A percentile compares a stretch with the other conserved stretches of the same genome.
Evolutionary conservation across 495 filamentous ascomycete genomes (phyloP).

Genomic region (Aspergillus avenaceus): DNA sequence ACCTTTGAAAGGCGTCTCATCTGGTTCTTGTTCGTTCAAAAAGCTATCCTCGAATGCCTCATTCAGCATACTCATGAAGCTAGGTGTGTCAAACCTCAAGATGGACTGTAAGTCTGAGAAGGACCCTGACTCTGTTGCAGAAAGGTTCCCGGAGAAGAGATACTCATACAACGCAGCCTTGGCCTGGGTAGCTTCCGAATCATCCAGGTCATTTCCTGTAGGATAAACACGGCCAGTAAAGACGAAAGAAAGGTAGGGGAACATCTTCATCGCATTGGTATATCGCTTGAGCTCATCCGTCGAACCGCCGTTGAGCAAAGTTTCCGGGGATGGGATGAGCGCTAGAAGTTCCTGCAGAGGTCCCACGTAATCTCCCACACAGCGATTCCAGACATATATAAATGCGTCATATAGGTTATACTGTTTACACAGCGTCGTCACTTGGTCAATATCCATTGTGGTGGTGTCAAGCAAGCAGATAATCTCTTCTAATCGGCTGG

Average conservation of each 20-base stretch:
- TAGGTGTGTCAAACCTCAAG: constrained; percentile 81
- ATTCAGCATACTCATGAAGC: constrained; percentile 91
- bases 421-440: constrained; percentile 84
- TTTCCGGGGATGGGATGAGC: constrained; percentile 49
- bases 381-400: constrained; percentile 95
- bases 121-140: constrained; percentile 56
- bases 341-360: constrained; percentile 79
- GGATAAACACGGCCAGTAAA: constrained; percentile 89
- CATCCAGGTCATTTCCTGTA: constrained; percentile 68
- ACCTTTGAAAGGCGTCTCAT: constrained; percentile 36
- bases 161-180: constrained; percentile 90
- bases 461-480: constrained; percentile 87
- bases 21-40: constrained; percentile 62
- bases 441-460: constrained; percentile 91
- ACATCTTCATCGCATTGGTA: constrained; percentile 80
- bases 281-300: constrained; percentile 31
- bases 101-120: constrained; percentile 83
- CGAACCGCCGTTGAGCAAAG: constrained; percentile 32
- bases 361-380: constrained; percentile 81
- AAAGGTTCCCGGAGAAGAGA: constrained; percentile 74
- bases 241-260: constrained; percentile 91
- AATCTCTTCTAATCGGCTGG: constrained; percentile 83
- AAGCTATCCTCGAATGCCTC: constrained; percentile 97
- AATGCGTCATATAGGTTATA: constrained; percentile 91
- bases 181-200: constrained; percentile 64